Evolutionary conservation across 2,329 filamentous ascomycete species (phyloP), one percentile per base, ranked within the genome.

Genomic region (Rutstroemia sp.): DNA sequence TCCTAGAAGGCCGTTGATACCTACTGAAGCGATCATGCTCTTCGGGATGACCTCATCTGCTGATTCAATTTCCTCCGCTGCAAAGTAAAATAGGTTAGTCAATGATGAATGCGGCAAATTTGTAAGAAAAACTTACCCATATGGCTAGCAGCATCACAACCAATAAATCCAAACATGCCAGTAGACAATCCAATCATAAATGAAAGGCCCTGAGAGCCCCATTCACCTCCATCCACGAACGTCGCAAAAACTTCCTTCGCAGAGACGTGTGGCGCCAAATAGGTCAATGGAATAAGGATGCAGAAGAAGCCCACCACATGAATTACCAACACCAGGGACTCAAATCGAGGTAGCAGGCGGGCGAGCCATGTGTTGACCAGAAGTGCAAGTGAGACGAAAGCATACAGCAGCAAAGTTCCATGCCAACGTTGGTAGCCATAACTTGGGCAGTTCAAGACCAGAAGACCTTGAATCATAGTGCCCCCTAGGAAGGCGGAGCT

Each of bases 221-320:
- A 71, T n/a, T 25, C 30, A 16, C 68, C 68, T n/a, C 58, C 61
- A 51, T 71, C 65, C 8, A 55, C 57, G 56, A 71, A 71, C 3
- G 58, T 54, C 1, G 64, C 68, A 46, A 68, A 70, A 19, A 70
- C 66, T 2, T 58, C 57, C 5, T 45, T 30, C 6, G 61, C 48
- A 25, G 42, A 50, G 6, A 49, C 55, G 27, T 60, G 59, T 17
- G 60, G 59, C 10, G 58, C 60, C 48, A 65, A 48, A 19, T 56
- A 49, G 60, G 64, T 67, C 44, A 78, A 71, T 1, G 68, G 65
- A 34, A 71, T 68, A 60, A 78, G 58, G 19, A 77, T 68, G 2
- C 65, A 72, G 48, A 76, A 69, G 56, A 76, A 78, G 3, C 73
- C 73, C 17, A 72, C 57, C 7, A 75, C 63, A 57, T 78, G 75